phyloP scores from a whole-genome alignment of 495 filamentous ascomycete species.

The Lasiosphaeria ovina region DNA sequence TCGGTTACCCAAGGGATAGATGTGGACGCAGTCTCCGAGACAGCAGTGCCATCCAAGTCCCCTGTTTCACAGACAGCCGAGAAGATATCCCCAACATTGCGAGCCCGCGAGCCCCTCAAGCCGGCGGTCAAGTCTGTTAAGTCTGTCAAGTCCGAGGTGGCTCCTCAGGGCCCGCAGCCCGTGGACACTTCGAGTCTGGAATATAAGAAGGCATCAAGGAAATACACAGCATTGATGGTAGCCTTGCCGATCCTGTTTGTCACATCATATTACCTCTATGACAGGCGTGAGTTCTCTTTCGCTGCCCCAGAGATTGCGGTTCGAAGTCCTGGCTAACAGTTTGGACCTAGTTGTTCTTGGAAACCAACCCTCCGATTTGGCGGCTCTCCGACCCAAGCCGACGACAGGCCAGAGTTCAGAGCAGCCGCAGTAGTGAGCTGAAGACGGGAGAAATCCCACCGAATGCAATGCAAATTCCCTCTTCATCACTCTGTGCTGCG shows the following conservation, averaged over 20 bases:
- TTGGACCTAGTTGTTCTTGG: conserved; percentile 24
- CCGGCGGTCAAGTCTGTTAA: neutral
- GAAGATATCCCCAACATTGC: too few species aligned
- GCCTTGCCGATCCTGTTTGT: conserved; percentile 46
- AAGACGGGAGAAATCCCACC: neutral
- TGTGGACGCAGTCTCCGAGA: neutral
- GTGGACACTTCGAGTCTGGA: conserved; percentile 36
- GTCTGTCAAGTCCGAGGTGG: neutral
- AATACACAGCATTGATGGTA: conserved; percentile 39
- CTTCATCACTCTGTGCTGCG: neutral
- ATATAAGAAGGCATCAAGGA: conserved; percentile 40
- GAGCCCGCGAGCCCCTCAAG: too few species aligned
- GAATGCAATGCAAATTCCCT: neutral
- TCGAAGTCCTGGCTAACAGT: conserved; percentile 1
- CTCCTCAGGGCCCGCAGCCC: conserved; percentile 10
- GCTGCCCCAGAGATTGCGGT: neutral
- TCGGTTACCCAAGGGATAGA: neutral
- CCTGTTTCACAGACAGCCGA: too few species aligned
- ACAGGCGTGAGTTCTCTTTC: conserved; percentile 34
- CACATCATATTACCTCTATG: conserved; percentile 44
- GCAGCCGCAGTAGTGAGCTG: neutral
- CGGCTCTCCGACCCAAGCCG: neutral
- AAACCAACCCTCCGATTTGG: conserved; percentile 16
- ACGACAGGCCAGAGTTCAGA: neutral
- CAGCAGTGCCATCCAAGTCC: neutral